Evolutionary conservation across 306 rosid species (phyloP).

Genomic region (Elaeagnus macrophylla): DNA sequence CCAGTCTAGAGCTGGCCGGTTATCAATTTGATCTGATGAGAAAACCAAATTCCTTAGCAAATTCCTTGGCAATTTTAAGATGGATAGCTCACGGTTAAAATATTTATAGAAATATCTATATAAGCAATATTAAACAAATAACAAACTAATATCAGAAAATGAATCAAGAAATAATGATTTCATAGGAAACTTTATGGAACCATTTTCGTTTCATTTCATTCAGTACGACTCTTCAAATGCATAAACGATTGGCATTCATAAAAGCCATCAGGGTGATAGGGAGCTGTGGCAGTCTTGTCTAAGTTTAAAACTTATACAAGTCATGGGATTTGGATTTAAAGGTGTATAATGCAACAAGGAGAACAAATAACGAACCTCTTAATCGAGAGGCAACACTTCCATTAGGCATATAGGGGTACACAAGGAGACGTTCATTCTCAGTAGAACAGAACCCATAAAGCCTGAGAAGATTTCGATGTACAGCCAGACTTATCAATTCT

Average conservation of each 20-base stretch:
- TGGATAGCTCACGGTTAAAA: too few relatives aligned
- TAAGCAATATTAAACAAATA: too few relatives aligned
- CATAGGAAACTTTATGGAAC: too few relatives aligned
- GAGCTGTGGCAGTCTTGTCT: too few relatives aligned
- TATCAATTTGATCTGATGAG: constrained; percentile 58
- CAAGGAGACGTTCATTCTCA: constrained; percentile 85
- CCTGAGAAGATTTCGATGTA: constrained; percentile 86
- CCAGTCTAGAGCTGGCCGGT: constrained; percentile 86
- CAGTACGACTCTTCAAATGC: too few relatives aligned
- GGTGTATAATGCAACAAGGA: neutral
- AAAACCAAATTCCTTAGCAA: constrained; percentile 17
- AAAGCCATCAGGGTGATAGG: too few relatives aligned
- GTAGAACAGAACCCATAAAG: constrained; percentile 92
- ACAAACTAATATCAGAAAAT: too few relatives aligned
- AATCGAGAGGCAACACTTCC: constrained; percentile 94
- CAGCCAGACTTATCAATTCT: constrained; percentile 93
- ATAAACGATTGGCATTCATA: too few relatives aligned
- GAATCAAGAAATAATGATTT: too few relatives aligned
- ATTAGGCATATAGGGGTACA: constrained; percentile 91
- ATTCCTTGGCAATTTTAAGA: neutral
- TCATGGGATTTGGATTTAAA: too few relatives aligned
- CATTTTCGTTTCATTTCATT: too few relatives aligned
- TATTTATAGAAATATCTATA: too few relatives aligned
- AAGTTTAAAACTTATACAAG: neutral
- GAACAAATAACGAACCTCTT: constrained; percentile 55